Base-by-base conservation (phyloP, 352 stramenopile genomes). In the Phytopythium litorale region DNA sequence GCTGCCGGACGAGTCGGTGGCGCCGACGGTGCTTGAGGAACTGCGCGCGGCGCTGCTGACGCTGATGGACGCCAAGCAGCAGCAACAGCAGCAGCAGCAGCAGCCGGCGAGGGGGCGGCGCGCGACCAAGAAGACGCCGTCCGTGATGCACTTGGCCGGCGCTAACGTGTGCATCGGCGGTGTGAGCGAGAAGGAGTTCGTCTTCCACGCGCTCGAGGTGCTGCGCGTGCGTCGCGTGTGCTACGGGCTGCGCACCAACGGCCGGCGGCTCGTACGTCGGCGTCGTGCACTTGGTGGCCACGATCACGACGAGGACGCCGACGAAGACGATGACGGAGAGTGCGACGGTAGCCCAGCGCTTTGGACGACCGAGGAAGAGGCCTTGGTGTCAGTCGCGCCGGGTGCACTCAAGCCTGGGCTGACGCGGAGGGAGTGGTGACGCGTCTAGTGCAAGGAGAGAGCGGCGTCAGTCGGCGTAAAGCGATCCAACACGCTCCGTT, bases 141-240 rank as follows among this genome's bases (percentile, higher is more conserved):
- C 35, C 23, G 19, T 18, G 32, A 48, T 7, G 21, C 38, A 46
- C 19, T 21, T 42, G 12, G 18, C 25, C 13, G 19, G 51, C 13
- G 21, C 21, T 5, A 54, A 15, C 21, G 35, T 69, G 33, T 65
- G 64, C 19, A 57, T 76, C 18, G 72, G 72, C 5, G 80, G 80
- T n/a, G 65, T 89, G 52, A 82, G 65, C 33, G 80, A 87, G 57
- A 78, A 79, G 45, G 78, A 87, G 65, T 89, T 89, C 40, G 79
- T 89, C 13, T 81, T 79, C 37, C 68, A 81, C 52, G 64, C 71
- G 16, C 62, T 84, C 35, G 75, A 89, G 40, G 61, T 81, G 13
- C 66, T 89, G 60, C 71, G 79, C 25, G 54, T 63, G 32, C 70
- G 73, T 5, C 75, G 78, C 43, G 75, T 67, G n/a, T 65, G 65